Evolutionary conservation across 2,329 filamentous ascomycete genomes (phyloP).

Genomic region (Trichothecium sympodiale): DNA sequence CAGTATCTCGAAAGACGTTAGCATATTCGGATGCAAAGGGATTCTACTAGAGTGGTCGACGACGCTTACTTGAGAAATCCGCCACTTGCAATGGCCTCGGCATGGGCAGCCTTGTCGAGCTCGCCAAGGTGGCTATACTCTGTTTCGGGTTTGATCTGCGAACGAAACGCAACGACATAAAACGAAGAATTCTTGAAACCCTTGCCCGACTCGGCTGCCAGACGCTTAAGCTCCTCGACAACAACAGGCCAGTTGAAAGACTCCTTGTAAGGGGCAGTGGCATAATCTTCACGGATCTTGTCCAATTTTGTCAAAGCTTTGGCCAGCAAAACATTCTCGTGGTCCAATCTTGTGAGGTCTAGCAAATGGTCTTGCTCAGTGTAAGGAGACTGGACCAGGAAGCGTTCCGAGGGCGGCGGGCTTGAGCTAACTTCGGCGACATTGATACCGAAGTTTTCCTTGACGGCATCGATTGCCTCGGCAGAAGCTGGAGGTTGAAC

Average conservation of each 20-base stretch:
- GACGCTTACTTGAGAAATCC: conserved; percentile 63
- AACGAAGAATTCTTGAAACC: conserved; percentile 54
- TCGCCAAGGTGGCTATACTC: conserved; percentile 57
- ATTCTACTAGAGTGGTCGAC: neutral
- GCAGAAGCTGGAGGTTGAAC: too few species aligned
- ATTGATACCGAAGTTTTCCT: too few species aligned
- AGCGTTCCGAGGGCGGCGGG: conserved; percentile 8
- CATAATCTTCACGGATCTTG: conserved; percentile 58
- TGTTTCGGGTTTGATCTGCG: conserved; percentile 54
- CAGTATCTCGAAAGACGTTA: conserved; percentile 52
- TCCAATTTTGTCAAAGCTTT: conserved; percentile 56
- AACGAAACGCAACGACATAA: conserved; percentile 80
- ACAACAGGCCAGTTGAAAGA: conserved; percentile 69
- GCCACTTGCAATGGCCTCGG: conserved; percentile 67
- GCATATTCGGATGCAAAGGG: conserved; percentile 3
- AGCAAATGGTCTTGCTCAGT: conserved; percentile 59
- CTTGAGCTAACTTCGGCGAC: too few species aligned
- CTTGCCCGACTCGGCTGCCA: conserved; percentile 30
- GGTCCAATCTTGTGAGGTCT: conserved; percentile 55
- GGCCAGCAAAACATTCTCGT: conserved; percentile 58
- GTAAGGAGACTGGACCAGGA: conserved; percentile 66
- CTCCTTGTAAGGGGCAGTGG: conserved; percentile 59
- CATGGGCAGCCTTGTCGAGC: conserved; percentile 69
- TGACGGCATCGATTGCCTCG: too few species aligned
- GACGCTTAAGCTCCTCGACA: conserved; percentile 42